These are phyloP conservation scores for Botryococcus braunii DNA, from an alignment of 163 green algal genomes.

Conservation along the genomic window DNA sequence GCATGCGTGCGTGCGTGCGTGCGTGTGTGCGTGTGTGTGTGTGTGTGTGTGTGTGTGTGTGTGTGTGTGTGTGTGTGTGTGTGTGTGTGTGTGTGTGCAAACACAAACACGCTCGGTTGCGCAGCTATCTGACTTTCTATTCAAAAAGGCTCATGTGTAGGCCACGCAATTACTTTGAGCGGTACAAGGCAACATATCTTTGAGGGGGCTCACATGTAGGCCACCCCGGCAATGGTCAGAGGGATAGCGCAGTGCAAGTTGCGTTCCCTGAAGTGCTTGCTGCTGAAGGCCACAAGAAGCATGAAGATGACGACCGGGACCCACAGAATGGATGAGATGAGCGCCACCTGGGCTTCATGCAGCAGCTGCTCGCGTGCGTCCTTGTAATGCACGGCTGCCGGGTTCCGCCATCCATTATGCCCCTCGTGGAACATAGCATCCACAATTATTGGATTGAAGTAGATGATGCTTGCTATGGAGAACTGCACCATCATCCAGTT, in stretches of 20 bases:
- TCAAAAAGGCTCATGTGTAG: too few species aligned
- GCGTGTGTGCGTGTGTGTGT: too few species aligned
- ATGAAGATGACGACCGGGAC: slow-evolving; percentile 4
- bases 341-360: slow-evolving; percentile 5
- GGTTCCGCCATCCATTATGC: too few species aligned
- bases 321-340: slow-evolving; percentile 6
- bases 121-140: too few species aligned
- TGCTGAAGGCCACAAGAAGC: background rate
- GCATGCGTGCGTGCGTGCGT: too few species aligned
- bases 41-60: too few species aligned
- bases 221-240: background rate
- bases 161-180: too few species aligned
- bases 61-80: too few species aligned
- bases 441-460: slow-evolving; percentile 16
- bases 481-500: slow-evolving; percentile 2
- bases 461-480: slow-evolving; percentile 1
- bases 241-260: slow-evolving; percentile 6
- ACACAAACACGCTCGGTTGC: too few species aligned
- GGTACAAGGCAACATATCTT: too few species aligned
- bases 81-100: too few species aligned
- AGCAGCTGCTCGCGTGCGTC: background rate
- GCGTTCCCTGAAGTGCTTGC: slow-evolving; percentile 6
- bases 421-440: too few species aligned
- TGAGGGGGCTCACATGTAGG: slow-evolving; percentile 8
- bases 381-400: background rate